These are phyloP conservation scores for Xylaria telfairii DNA, from an alignment of 495 filamentous ascomycete genomes.

Conservation along the genomic window DNA sequence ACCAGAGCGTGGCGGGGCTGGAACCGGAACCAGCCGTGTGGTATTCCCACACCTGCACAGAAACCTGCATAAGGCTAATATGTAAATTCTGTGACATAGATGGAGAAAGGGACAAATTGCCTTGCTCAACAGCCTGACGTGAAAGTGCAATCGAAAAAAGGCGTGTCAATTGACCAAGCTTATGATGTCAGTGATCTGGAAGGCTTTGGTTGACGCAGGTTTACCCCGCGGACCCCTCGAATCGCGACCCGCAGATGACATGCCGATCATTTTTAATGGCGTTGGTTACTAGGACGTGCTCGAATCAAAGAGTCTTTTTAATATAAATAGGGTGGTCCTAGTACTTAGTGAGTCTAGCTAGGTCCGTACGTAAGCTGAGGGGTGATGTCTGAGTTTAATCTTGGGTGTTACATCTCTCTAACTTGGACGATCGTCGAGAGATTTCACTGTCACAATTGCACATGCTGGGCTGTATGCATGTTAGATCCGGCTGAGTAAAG, in stretches of 20 bases:
- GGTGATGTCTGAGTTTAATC: slow-evolving; percentile 1
- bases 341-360: neutral
- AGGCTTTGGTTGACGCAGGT: neutral
- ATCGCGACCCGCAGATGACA: neutral
- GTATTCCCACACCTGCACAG: neutral
- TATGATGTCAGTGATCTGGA: slow-evolving; percentile 24
- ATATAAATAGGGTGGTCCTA: slow-evolving; percentile 3
- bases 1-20: neutral
- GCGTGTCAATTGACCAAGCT: neutral
- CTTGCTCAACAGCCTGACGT: neutral
- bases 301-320: neutral
- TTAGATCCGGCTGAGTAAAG: slow-evolving; percentile 2
- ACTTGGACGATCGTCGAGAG: neutral
- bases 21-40: neutral
- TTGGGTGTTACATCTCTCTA: neutral
- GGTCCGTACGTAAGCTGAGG: slow-evolving; percentile 16
- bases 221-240: slow-evolving; percentile 5
- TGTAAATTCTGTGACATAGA: neutral
- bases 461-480: neutral
- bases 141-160: neutral
- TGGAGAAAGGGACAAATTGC: neutral
- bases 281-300: neutral
- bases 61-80: neutral
- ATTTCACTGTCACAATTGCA: slow-evolving; percentile 15
- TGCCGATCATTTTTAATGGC: slow-evolving; percentile 7